A percentile compares a stretch with the other conserved stretches of the same genome.
Conservation (phyloP, 306 rosid species). For the Dryas alaskensis region DNA sequence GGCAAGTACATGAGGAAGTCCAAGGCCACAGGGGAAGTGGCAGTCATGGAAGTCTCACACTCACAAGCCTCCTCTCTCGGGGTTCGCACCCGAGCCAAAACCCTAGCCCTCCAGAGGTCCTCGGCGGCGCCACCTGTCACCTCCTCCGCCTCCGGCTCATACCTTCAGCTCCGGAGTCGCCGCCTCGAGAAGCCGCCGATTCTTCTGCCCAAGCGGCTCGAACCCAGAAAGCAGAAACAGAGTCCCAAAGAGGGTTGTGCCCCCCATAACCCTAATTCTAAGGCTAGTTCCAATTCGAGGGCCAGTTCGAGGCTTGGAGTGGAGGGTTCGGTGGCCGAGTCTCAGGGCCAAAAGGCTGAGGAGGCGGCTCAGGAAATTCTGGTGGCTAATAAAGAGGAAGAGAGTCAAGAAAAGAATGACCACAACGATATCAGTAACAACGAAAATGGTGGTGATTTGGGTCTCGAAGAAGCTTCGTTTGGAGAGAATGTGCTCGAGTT, state of each 20-base stretch:
- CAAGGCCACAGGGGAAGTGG: constrained; percentile 53
- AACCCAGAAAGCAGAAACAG: constrained; percentile 39
- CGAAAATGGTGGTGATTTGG: constrained; percentile 40
- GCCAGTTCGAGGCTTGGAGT: constrained; percentile 39
- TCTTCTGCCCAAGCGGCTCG: constrained; percentile 20
- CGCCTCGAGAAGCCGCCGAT: constrained; percentile 58
- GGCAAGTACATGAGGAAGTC: constrained; percentile 90
- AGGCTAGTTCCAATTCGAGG: constrained; percentile 27
- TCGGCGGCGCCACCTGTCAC: constrained; percentile 23
- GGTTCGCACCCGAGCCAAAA: constrained; percentile 91
- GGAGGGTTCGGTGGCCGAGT: constrained; percentile 25
- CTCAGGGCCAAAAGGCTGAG: constrained; percentile 15
- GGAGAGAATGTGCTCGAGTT: constrained; percentile 86
- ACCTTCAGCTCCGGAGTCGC: constrained; percentile 85
- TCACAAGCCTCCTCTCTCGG: constrained; percentile 44
- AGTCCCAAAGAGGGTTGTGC: not conserved
- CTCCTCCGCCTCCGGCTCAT: constrained; percentile 48
- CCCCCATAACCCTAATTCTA: constrained; percentile 24
- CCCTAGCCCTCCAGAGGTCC: constrained; percentile 71
- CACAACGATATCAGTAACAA: not conserved
- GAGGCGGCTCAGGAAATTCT: constrained; percentile 11
- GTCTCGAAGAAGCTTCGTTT: constrained; percentile 60
- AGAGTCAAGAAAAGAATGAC: constrained; percentile 12
- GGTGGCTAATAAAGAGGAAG: constrained; percentile 16
- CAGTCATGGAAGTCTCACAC: constrained; percentile 61